These are phyloP conservation scores for Geotrichum australiense DNA, from an alignment of 1,139 yeast species.

Conservation along the genomic window DNA sequence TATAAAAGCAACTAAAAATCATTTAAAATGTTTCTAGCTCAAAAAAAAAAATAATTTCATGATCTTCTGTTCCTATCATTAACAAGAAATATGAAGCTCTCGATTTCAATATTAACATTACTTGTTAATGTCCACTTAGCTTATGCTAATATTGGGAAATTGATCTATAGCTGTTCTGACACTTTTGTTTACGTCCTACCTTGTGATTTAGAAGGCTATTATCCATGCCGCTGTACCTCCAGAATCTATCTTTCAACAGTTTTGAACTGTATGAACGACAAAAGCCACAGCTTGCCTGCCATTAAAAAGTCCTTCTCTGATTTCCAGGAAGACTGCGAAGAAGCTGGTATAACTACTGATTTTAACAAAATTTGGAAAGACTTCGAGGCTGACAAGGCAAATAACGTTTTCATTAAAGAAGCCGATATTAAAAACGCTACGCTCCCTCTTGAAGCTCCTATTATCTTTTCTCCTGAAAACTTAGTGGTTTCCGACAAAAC, in stretches of 20 bases:
- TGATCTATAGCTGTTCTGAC: neutral
- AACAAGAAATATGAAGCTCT: too few species aligned
- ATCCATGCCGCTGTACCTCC: neutral
- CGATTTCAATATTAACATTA: too few species aligned
- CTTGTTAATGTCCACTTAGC: too few species aligned
- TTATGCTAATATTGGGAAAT: too few species aligned
- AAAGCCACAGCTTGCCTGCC: neutral
- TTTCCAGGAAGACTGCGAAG: neutral
- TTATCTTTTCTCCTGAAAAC: neutral
- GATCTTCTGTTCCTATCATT: too few species aligned
- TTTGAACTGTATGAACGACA: neutral
- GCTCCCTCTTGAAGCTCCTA: constrained; percentile 2
- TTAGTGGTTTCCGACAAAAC: constrained; percentile 3
- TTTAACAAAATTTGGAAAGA: neutral
- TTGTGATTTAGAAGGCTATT: neutral
- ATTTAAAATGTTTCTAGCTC: too few species aligned
- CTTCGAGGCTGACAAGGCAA: neutral
- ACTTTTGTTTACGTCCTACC: neutral
- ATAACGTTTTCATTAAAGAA: neutral
- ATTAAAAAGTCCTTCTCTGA: neutral
- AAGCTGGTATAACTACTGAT: neutral
- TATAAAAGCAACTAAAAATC: too few species aligned
- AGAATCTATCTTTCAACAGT: neutral
- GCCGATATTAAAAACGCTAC: neutral
- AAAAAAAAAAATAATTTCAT: too few species aligned